phyloP scores from a whole-genome alignment of 192 early-diverging fungal genomes.

The Gonapodya sp. region DNA sequence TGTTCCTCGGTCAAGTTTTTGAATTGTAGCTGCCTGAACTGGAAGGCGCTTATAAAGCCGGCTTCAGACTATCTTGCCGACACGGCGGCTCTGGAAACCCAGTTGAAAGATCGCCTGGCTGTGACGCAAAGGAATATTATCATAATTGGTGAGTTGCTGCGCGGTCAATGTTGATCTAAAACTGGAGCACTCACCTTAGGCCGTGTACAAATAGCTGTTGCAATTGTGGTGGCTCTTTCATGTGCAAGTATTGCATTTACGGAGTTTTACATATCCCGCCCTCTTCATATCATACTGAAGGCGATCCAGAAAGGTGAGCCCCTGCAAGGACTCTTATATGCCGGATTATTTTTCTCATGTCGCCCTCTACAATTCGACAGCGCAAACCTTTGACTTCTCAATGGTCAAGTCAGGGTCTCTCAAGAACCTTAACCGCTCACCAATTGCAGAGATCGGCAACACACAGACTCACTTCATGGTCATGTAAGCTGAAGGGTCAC shows the following conservation, averaged over 20 bases:
- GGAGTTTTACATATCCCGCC: neutral
- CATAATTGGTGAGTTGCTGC: neutral
- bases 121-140: neutral
- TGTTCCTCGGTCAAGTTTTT: neutral
- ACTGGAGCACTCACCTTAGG: neutral
- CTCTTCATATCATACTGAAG: neutral
- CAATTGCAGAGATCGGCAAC: neutral
- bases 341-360: neutral
- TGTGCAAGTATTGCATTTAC: neutral
- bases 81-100: neutral
- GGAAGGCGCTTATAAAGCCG: neutral
- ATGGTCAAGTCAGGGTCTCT: neutral
- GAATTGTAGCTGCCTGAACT: neutral
- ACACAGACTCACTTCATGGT: neutral
- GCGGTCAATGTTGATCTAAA: neutral
- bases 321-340: neutral
- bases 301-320: neutral
- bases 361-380: neutral
- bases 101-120: neutral
- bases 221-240: slow-evolving; percentile 1
- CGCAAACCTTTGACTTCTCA: neutral
- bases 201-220: neutral
- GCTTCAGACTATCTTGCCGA: neutral
- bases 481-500: neutral
- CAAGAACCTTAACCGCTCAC: neutral